Conservation (phyloP, 495 filamentous ascomycete genomes). For the Trichoderma gamsii region DNA sequence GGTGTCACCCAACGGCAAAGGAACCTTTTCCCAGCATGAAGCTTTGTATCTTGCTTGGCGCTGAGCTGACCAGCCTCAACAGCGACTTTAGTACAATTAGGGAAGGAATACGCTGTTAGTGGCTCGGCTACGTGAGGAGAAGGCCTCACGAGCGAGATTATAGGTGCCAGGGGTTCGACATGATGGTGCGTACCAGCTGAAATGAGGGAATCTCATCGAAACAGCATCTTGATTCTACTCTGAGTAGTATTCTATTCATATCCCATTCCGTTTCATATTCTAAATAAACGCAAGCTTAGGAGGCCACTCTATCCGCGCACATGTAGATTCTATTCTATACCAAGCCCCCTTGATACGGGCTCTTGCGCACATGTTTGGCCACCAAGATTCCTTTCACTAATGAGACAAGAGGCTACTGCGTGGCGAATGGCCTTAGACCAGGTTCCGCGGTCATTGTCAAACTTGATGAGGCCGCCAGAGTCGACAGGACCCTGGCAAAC, state of each 20-base stretch:
- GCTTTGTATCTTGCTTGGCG: neutral
- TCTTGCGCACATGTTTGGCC: too few species aligned
- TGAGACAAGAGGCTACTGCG: too few species aligned
- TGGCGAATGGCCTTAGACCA: too few species aligned
- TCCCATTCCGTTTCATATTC: too few species aligned
- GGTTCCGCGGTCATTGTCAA: neutral
- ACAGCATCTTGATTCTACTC: too few species aligned
- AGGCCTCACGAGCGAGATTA: neutral
- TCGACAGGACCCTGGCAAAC: neutral
- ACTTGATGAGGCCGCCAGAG: neutral
- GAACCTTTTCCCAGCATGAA: neutral
- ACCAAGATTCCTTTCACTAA: too few species aligned
- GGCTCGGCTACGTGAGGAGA: neutral
- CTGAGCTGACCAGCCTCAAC: constrained; percentile 4
- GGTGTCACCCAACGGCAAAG: neutral
- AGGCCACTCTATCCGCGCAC: too few species aligned
- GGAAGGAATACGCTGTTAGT: neutral
- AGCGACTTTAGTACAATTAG: neutral
- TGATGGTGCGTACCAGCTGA: neutral
- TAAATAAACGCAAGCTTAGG: too few species aligned
- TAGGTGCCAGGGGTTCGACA: neutral
- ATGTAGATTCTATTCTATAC: too few species aligned
- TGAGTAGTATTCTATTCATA: too few species aligned
- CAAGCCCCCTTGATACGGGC: too few species aligned
- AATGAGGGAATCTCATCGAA: neutral